These are phyloP conservation scores for Hemerocallis citrina DNA, from an alignment of 106 monocot species.

Conservation along the genomic window DNA sequence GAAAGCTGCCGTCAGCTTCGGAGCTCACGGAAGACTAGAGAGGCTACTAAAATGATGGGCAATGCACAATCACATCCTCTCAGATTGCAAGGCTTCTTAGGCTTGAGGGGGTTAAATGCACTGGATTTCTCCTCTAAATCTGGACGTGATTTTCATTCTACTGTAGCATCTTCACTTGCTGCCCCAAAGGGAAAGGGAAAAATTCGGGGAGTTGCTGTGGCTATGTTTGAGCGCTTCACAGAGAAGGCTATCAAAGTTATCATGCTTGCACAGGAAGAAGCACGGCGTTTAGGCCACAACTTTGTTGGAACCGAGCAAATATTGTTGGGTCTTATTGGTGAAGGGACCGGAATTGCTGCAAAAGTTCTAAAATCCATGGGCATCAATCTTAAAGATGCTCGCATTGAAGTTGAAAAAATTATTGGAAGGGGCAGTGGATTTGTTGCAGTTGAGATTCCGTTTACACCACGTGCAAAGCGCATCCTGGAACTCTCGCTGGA, in stretches of 20 bases:
- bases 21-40: constrained; percentile 12
- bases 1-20: constrained; percentile 5
- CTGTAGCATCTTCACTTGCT: constrained; percentile 22
- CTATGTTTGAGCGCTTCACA: constrained; percentile 67
- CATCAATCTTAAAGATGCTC: constrained; percentile 66
- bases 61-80: constrained; percentile 2
- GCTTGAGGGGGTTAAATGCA: constrained; percentile 19
- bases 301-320: too few species aligned
- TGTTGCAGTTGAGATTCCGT: constrained; percentile 67
- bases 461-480: constrained; percentile 60
- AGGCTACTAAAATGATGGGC: constrained; percentile 15
- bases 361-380: constrained; percentile 70
- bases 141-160: constrained; percentile 19
- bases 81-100: constrained; percentile 16
- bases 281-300: constrained; percentile 48
- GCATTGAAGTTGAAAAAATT: constrained; percentile 58
- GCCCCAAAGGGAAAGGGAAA: constrained; percentile 16
- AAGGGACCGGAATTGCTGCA: constrained; percentile 64
- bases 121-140: constrained; percentile 18
- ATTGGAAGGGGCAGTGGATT: constrained; percentile 64
- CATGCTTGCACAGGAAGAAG: constrained; percentile 71
- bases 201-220: constrained; percentile 23
- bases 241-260: constrained; percentile 72
- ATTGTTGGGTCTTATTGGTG: constrained; percentile 53
- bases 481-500: constrained; percentile 54